These are phyloP conservation scores for Schizopora paradoxa DNA, from an alignment of 1,284 basidiomycete genomes.

Conservation along the genomic window DNA sequence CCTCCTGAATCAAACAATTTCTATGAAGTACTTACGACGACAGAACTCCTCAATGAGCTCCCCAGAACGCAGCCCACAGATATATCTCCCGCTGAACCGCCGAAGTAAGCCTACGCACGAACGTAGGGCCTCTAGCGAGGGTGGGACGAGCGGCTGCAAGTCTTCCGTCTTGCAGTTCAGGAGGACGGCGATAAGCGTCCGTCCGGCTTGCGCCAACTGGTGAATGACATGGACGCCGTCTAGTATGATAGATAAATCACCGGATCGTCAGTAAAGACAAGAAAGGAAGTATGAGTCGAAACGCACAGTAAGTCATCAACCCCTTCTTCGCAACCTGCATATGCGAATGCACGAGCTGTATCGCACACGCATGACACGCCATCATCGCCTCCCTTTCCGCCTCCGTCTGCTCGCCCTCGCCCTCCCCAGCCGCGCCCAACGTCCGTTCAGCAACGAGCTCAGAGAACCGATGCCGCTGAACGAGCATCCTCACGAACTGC, in stretches of 20 bases:
- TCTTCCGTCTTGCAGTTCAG: constrained; percentile 70
- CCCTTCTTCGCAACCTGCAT: constrained; percentile 81
- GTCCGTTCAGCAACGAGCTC: constrained; percentile 62
- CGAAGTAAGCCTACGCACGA: constrained; percentile 80
- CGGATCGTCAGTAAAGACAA: constrained; percentile 4
- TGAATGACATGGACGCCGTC: constrained; percentile 92
- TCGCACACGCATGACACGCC: constrained; percentile 63
- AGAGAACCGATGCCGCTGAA: constrained; percentile 71
- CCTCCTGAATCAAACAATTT: neutral
- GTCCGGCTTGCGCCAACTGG: constrained; percentile 87
- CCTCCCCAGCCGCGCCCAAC: constrained; percentile 32
- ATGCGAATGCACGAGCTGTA: constrained; percentile 79
- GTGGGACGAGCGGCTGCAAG: constrained; percentile 68
- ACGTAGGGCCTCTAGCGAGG: constrained; percentile 76
- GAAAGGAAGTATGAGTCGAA: constrained; percentile 13
- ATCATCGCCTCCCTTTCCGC: constrained; percentile 64
- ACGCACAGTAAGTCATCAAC: constrained; percentile 88
- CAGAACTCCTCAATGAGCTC: constrained; percentile 92
- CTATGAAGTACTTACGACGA: constrained; percentile 55
- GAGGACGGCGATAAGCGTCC: constrained; percentile 79
- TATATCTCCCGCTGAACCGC: constrained; percentile 74
- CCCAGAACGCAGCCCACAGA: constrained; percentile 81
- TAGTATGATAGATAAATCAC: constrained; percentile 27
- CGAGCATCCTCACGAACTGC: constrained; percentile 78
- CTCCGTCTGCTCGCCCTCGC: constrained; percentile 43